phyloP scores from a whole-genome alignment of 2,329 filamentous ascomycete species.

The Curvularia lunata region DNA sequence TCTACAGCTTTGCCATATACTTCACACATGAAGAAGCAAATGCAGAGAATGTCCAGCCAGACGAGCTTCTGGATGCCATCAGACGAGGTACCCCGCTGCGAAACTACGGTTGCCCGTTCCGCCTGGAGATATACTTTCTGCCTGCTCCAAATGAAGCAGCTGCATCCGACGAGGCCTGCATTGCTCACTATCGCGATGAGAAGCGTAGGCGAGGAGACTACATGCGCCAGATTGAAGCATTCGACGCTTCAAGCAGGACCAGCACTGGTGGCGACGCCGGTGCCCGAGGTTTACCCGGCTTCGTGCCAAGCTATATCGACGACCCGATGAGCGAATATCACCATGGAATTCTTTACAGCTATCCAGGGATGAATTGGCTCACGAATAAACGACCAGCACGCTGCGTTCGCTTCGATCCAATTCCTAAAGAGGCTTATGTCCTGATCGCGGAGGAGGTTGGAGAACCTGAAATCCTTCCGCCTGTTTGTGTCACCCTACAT shows the following conservation, averaged over 20 bases:
- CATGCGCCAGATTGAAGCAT: neutral
- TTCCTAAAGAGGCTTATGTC: neutral
- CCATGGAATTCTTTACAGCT: neutral
- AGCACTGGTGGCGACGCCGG: too few relatives aligned
- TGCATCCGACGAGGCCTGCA: neutral
- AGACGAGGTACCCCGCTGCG: neutral
- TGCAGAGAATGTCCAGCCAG: conserved; percentile 15
- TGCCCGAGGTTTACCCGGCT: neutral
- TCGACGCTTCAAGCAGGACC: neutral
- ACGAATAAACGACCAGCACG: neutral
- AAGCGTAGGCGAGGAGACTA: conserved; percentile 5
- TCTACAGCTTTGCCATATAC: conserved; percentile 21
- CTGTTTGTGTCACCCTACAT: neutral
- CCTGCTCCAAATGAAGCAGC: neutral
- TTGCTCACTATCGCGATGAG: conserved; percentile 1
- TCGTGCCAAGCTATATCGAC: neutral
- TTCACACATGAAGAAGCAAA: conserved; percentile 19
- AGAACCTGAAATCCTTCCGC: neutral
- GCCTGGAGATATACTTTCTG: neutral
- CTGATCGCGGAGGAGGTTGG: neutral
- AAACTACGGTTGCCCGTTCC: neutral
- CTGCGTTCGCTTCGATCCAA: neutral
- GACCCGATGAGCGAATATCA: neutral
- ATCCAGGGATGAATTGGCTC: neutral
- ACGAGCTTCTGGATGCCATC: conserved; percentile 10